Conservation (phyloP, 2,329 filamentous ascomycete genomes). For the Exophiala dermatitidis region DNA sequence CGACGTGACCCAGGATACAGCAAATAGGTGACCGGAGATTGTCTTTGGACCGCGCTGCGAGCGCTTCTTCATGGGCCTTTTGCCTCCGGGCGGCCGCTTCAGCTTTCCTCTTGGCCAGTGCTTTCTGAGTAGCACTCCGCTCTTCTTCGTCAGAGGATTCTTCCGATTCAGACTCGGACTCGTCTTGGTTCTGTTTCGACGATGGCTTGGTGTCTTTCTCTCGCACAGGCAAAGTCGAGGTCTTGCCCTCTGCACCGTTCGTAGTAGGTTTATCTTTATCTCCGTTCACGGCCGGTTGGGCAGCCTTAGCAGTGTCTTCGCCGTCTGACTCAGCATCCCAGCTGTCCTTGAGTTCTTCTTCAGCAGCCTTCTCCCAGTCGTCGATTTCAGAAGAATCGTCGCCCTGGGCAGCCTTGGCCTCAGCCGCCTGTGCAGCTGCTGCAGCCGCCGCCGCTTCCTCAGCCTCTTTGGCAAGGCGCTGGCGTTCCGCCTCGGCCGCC, state of each 20-base stretch:
- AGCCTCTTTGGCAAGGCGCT: conserved; percentile 59
- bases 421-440: conserved; percentile 70
- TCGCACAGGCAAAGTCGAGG: conserved; percentile 12
- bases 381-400: conserved; percentile 54
- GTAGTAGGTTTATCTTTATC: conserved; percentile 1
- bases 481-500: conserved; percentile 49
- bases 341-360: conserved; percentile 79
- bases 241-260: conserved; percentile 1
- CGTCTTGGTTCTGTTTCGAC: conserved; percentile 16
- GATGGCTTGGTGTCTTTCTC: conserved; percentile 5
- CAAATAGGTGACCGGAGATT: conserved; percentile 96
- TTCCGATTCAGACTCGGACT: conserved; percentile 52
- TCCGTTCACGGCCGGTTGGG: conserved; percentile 22
- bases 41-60: conserved; percentile 86
- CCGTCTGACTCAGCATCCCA: conserved; percentile 86
- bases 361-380: conserved; percentile 77
- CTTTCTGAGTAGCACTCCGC: conserved; percentile 61
- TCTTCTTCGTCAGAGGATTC: conserved; percentile 64
- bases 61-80: conserved; percentile 81
- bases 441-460: conserved; percentile 72
- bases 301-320: conserved; percentile 38
- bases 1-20: conserved; percentile 99
- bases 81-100: conserved; percentile 83
- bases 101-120: conserved; percentile 70
- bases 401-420: conserved; percentile 55